Conservation (phyloP, 768 basidiomycete genomes). For the Gloeopeniophorella convolvens region DNA sequence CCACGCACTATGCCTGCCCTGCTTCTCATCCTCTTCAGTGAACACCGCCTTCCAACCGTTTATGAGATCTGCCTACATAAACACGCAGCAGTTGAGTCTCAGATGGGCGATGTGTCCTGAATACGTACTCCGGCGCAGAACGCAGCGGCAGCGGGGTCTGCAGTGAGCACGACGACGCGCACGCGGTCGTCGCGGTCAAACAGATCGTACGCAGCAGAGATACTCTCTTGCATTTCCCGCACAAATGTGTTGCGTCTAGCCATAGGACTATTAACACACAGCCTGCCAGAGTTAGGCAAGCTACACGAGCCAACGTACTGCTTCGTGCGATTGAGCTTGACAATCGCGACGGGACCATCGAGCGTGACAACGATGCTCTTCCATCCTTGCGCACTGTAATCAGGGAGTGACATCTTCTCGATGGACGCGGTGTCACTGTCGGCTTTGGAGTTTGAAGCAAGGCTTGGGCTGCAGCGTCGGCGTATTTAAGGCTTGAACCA, state of each 20-base stretch:
- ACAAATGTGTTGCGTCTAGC: slow-evolving; percentile 43
- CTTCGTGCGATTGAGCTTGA: slow-evolving; percentile 42
- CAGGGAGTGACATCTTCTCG: slow-evolving; percentile 9
- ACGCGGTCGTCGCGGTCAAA: slow-evolving; percentile 49
- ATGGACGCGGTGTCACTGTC: too few species aligned
- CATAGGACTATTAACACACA: neutral
- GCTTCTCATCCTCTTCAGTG: slow-evolving; percentile 34
- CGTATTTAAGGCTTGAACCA: too few species aligned
- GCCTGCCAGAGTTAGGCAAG: neutral
- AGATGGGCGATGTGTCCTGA: neutral
- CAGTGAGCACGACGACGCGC: slow-evolving; percentile 44
- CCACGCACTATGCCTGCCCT: slow-evolving; percentile 41
- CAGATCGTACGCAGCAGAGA: slow-evolving; percentile 39
- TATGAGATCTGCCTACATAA: slow-evolving; percentile 41
- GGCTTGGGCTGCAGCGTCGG: neutral
- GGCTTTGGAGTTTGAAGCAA: too few species aligned
- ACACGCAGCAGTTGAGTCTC: neutral
- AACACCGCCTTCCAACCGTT: slow-evolving; percentile 40
- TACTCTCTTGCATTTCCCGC: slow-evolving; percentile 30
- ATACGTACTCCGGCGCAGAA: slow-evolving; percentile 48
- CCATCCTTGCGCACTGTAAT: slow-evolving; percentile 27
- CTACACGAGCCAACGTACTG: slow-evolving; percentile 30
- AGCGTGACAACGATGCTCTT: slow-evolving; percentile 38
- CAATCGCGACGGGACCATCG: slow-evolving; percentile 39
- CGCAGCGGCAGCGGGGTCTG: slow-evolving; percentile 44